These are phyloP conservation scores for Parietichytrium sp. DNA, from an alignment of 108 stramenopile genomes.

Conservation along the genomic window DNA sequence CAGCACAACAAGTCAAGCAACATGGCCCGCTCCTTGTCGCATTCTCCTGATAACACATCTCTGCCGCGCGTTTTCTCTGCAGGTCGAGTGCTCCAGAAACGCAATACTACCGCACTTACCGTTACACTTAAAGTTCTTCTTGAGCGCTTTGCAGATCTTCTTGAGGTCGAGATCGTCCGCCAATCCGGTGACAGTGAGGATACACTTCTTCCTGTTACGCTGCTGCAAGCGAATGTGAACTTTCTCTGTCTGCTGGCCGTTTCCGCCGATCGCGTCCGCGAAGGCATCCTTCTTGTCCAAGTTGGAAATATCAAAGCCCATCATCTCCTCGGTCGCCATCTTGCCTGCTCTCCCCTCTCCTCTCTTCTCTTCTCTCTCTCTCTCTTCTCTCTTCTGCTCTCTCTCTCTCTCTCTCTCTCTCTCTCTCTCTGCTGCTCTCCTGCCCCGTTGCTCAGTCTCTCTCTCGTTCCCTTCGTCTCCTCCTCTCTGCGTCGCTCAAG, in stretches of 20 bases:
- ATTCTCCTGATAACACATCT: too few species aligned
- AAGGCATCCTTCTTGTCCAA: slow-evolving; percentile 32
- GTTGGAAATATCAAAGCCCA: slow-evolving; percentile 5
- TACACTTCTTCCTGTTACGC: slow-evolving; percentile 96
- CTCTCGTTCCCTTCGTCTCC: too few species aligned
- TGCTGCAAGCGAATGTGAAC: slow-evolving; percentile 98
- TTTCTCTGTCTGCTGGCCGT: slow-evolving; percentile 59
- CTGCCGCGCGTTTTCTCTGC: too few species aligned
- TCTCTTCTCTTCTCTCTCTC: neutral
- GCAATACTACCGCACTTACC: too few species aligned
- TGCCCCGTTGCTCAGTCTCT: too few species aligned
- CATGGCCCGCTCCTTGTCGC: too few species aligned
- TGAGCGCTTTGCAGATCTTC: slow-evolving; percentile 96
- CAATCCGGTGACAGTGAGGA: slow-evolving; percentile 92
- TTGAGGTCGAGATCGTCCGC: slow-evolving; percentile 96
- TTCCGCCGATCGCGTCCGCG: slow-evolving; percentile 36
- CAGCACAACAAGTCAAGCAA: too few species aligned
- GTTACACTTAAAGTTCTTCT: slow-evolving; percentile 97
- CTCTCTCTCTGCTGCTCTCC: too few species aligned
- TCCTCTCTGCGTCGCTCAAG: too few species aligned
- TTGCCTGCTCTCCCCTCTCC: neutral
- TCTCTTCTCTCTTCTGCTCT: neutral
- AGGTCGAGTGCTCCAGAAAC: too few species aligned
- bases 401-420: neutral
- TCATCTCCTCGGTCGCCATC: neutral